Percentiles rank a stretch among this genome's conserved stretches.
phyloP scores from a whole-genome alignment of 169 alveolate species.

The Haemoproteus tartakovskyi region DNA sequence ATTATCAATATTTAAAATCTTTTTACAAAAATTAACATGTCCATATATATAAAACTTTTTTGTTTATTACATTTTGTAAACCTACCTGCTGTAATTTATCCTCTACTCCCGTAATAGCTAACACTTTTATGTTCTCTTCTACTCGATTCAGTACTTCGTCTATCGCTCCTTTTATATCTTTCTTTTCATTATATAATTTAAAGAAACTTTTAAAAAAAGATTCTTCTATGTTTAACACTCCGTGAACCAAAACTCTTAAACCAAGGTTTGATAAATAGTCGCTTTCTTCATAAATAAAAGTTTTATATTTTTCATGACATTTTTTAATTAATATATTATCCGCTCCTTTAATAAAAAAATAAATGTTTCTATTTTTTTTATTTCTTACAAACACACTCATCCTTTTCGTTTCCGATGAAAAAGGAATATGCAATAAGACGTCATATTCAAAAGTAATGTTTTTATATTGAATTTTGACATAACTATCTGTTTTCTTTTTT shows the following conservation, averaged over 20 bases:
- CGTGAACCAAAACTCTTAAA: slow-evolving; percentile 93
- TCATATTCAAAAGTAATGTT: slow-evolving; percentile 77
- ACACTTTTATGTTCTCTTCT: slow-evolving; percentile 86
- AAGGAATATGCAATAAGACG: slow-evolving; percentile 93
- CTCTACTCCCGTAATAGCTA: slow-evolving; percentile 96
- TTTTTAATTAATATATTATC: slow-evolving; percentile 89
- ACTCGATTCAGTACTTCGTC: slow-evolving; percentile 69
- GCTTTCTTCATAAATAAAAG: slow-evolving; percentile 87
- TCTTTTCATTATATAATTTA: slow-evolving; percentile 67
- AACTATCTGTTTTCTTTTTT: slow-evolving; percentile 84
- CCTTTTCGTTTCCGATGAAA: slow-evolving; percentile 94
- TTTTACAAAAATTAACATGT: too few species aligned
- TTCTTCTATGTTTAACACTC: slow-evolving; percentile 86
- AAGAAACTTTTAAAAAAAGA: slow-evolving; percentile 82
- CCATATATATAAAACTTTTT: too few species aligned
- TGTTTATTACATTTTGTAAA: too few species aligned
- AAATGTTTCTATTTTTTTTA: slow-evolving; percentile 58
- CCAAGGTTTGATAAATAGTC: slow-evolving; percentile 93
- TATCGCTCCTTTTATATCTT: slow-evolving; percentile 69
- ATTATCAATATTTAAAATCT: too few species aligned
- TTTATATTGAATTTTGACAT: slow-evolving; percentile 76
- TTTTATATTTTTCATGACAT: slow-evolving; percentile 84
- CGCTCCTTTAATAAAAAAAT: slow-evolving; percentile 91
- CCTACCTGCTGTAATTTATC: slow-evolving; percentile 91
- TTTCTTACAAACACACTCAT: slow-evolving; percentile 96